Conservation (phyloP, 2,329 filamentous ascomycete genomes). For the Venturia carpophila region DNA sequence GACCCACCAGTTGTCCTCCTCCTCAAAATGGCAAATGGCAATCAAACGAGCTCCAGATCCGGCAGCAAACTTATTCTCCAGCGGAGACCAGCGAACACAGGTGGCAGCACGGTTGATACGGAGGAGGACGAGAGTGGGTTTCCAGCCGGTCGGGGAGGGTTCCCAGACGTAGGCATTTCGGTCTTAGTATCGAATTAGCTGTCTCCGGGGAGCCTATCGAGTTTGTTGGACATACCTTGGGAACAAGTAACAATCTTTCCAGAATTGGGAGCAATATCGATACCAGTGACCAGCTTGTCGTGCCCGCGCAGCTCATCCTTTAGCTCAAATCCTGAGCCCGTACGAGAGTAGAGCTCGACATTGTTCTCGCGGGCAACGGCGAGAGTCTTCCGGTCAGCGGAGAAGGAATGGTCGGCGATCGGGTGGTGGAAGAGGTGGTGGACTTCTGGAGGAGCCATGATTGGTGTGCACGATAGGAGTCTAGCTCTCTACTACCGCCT, state of each 20-base stretch:
- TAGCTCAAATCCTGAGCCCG: slow-evolving; percentile 68
- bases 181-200: slow-evolving; percentile 46
- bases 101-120: slow-evolving; percentile 96
- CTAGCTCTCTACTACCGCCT: slow-evolving; percentile 88
- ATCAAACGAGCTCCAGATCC: slow-evolving; percentile 93
- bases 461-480: slow-evolving; percentile 64
- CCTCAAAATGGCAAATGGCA: slow-evolving; percentile 96
- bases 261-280: slow-evolving; percentile 85
- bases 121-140: slow-evolving; percentile 91
- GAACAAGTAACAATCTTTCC: slow-evolving; percentile 97
- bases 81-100: slow-evolving; percentile 94
- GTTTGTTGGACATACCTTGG: slow-evolving; percentile 53
- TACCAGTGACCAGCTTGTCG: slow-evolving; percentile 92
- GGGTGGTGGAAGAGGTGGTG: slow-evolving; percentile 95
- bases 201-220: slow-evolving; percentile 5
- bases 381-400: slow-evolving; percentile 76
- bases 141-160: slow-evolving; percentile 83
- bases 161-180: slow-evolving; percentile 98
- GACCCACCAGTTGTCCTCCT: slow-evolving; percentile 99
- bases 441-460: slow-evolving; percentile 80
- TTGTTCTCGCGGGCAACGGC: slow-evolving; percentile 85
- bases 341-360: slow-evolving; percentile 76
- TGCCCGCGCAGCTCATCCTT: slow-evolving; percentile 93
- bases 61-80: slow-evolving; percentile 94
- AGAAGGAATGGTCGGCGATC: slow-evolving; percentile 97